phyloP scores from a whole-genome alignment of 495 filamentous ascomycete genomes.

The Pyronema omphalodes region DNA sequence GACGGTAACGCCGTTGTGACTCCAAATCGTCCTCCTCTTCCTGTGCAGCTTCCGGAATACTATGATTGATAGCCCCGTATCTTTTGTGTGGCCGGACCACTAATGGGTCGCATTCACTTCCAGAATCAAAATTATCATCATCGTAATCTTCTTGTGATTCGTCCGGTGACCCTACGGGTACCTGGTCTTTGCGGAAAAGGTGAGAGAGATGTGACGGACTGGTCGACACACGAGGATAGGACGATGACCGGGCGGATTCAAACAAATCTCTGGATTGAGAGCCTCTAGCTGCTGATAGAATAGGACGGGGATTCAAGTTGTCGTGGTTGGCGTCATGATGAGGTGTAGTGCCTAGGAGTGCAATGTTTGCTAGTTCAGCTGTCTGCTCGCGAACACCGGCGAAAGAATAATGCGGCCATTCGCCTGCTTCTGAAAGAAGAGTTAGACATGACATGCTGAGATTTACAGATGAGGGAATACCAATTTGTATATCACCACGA shows the following conservation, averaged over 20 bases:
- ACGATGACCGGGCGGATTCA: slow-evolving; percentile 2
- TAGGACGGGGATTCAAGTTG: neutral
- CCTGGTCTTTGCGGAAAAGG: slow-evolving; percentile 11
- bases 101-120: slow-evolving; percentile 8
- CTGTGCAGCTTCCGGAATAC: neutral
- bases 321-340: slow-evolving; percentile 7
- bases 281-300: slow-evolving; percentile 7
- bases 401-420: slow-evolving; percentile 21
- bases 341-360: slow-evolving; percentile 44
- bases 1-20: neutral
- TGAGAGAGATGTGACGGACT: slow-evolving; percentile 24
- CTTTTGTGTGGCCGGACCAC: slow-evolving; percentile 9
- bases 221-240: neutral
- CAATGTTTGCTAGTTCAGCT: slow-evolving; percentile 71
- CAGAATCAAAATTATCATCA: slow-evolving; percentile 16
- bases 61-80: slow-evolving; percentile 38
- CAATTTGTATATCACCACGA: neutral
- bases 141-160: neutral
- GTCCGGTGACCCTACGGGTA: neutral
- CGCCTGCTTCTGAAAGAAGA: slow-evolving; percentile 8
- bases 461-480: neutral
- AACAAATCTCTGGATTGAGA: slow-evolving; percentile 5
- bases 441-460: slow-evolving; percentile 13
- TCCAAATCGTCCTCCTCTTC: neutral
- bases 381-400: slow-evolving; percentile 63